Percentiles rank a stretch among this genome's conserved stretches.
These are phyloP conservation scores for Gnomoniopsis smithogilvyi DNA, from an alignment of 2,329 filamentous ascomycete genomes.

Conservation along the genomic window DNA sequence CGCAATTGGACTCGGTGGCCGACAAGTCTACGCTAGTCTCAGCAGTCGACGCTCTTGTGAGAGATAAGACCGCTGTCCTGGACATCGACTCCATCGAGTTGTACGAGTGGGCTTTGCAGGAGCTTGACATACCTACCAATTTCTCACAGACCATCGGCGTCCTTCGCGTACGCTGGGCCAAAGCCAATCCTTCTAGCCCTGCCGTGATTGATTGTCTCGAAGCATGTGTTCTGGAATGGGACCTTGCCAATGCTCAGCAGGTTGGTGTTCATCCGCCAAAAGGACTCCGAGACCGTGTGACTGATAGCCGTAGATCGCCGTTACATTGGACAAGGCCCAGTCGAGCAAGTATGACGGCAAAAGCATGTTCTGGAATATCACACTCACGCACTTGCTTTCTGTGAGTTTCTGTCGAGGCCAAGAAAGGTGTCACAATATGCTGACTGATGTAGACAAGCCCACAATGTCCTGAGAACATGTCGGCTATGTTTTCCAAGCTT, in stretches of 20 bases:
- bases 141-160: conserved; percentile 47
- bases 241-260: conserved; percentile 55
- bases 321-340: conserved; percentile 49
- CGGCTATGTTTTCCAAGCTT: conserved; percentile 49
- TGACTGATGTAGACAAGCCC: conserved; percentile 38
- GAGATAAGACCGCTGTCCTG: conserved; percentile 42
- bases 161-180: conserved; percentile 48
- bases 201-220: conserved; percentile 43
- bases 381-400: conserved; percentile 50
- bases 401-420: conserved; percentile 32
- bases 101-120: conserved; percentile 50
- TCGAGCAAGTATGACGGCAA: conserved; percentile 42
- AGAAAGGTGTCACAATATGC: neutral
- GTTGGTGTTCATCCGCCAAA: conserved; percentile 29
- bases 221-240: conserved; percentile 52
- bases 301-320: conserved; percentile 43
- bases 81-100: conserved; percentile 52
- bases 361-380: conserved; percentile 54
- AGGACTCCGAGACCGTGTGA: too few species aligned
- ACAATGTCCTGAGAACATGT: conserved; percentile 46
- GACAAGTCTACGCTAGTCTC: conserved; percentile 43
- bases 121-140: conserved; percentile 26
- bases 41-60: conserved; percentile 43
- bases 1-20: conserved; percentile 46
- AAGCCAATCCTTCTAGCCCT: conserved; percentile 46